phyloP scores from a whole-genome alignment of 495 filamentous ascomycete species.

The Podospora didyma region DNA sequence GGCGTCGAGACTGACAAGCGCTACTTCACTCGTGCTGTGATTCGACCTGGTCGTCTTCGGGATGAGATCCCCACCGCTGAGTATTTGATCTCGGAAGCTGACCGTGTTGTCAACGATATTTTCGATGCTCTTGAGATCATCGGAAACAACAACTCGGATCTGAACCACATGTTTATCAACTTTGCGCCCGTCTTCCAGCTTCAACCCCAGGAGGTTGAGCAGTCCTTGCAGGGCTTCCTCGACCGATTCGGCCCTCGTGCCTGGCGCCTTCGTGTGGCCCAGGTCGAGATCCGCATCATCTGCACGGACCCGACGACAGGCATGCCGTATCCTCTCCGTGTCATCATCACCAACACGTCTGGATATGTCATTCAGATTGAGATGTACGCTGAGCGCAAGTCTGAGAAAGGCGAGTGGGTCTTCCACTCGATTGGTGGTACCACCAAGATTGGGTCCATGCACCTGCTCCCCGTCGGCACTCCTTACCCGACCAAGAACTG shows the following conservation, averaged over 20 bases:
- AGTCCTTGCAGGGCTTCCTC: constrained; percentile 90
- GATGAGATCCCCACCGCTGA: constrained; percentile 97
- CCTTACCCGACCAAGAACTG: constrained; percentile 98
- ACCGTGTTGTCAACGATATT: constrained; percentile 95
- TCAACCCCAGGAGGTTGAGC: constrained; percentile 83
- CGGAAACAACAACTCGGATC: constrained; percentile 97
- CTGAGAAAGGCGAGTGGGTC: constrained; percentile 92
- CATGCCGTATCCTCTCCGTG: constrained; percentile 85
- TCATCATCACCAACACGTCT: constrained; percentile 96
- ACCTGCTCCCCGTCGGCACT: constrained; percentile 81
- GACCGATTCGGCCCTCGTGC: constrained; percentile 93
- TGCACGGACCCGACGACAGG: constrained; percentile 87
- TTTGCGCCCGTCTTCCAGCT: constrained; percentile 95
- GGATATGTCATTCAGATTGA: constrained; percentile 99
- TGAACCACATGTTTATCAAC: constrained; percentile 99
- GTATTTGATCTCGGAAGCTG: constrained; percentile 95
- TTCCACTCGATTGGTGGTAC: constrained; percentile 97
- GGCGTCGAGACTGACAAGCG: constrained; percentile 91
- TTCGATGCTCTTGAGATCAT: constrained; percentile 96
- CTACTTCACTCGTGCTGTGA: constrained; percentile 94
- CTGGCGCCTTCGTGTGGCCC: constrained; percentile 94
- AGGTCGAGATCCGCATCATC: constrained; percentile 96
- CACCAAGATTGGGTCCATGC: constrained; percentile 93
- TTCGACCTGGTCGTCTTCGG: constrained; percentile 85
- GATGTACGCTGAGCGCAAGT: constrained; percentile 95